phyloP scores from a whole-genome alignment of 257 asterid genomes.

The Solanum commersonii region DNA sequence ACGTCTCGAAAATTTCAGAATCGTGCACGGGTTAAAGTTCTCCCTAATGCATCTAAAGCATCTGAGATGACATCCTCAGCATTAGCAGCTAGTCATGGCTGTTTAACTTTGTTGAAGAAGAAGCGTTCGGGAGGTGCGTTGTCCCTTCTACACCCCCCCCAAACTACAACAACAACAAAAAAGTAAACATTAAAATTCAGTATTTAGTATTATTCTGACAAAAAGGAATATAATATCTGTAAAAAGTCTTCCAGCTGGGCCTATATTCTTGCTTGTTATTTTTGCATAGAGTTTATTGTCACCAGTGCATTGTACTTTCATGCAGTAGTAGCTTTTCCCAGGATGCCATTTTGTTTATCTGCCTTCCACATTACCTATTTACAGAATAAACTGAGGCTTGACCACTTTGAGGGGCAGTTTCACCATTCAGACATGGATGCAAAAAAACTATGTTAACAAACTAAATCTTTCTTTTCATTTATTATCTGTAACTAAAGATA shows the following conservation, averaged over 20 bases:
- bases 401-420: background rate
- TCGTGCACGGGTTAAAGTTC: constrained; percentile 64
- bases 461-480: background rate
- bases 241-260: background rate
- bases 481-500: background rate
- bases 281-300: background rate
- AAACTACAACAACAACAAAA: background rate
- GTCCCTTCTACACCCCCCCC: background rate
- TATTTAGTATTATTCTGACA: background rate
- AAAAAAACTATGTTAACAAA: background rate
- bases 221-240: background rate
- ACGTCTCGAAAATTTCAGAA: constrained; percentile 66
- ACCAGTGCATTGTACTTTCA: background rate
- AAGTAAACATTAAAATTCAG: background rate
- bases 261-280: background rate
- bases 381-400: background rate
- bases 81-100: constrained; percentile 39
- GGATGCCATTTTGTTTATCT: background rate
- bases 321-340: background rate
- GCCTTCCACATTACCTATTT: background rate
- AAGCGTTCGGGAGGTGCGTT: constrained; percentile 82
- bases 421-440: background rate
- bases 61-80: constrained; percentile 39
- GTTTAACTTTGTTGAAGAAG: constrained; percentile 61
- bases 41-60: constrained; percentile 40